These are phyloP conservation scores for Gynochthodes officinalis DNA, from an alignment of 257 asterid genomes.

Conservation along the genomic window DNA sequence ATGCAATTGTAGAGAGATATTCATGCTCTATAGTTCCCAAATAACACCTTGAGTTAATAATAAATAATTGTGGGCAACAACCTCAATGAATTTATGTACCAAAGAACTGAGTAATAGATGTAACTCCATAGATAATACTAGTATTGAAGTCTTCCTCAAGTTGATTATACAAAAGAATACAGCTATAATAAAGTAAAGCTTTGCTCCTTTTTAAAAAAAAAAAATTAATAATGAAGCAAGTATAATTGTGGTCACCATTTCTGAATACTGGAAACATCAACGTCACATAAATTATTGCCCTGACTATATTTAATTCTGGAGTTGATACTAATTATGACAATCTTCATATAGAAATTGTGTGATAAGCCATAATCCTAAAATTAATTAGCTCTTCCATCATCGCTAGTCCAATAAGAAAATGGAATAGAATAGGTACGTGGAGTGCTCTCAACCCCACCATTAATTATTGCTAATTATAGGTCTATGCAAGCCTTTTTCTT, in stretches of 20 bases:
- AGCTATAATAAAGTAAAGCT: constrained; percentile 1
- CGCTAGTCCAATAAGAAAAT: too few species aligned
- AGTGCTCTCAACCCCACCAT: not conserved
- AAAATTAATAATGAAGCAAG: too few species aligned
- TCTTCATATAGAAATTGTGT: not conserved
- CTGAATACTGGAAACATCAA: not conserved
- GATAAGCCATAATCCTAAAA: not conserved
- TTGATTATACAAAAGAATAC: constrained; percentile 1
- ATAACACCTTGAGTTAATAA: too few species aligned
- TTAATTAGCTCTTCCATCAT: not conserved
- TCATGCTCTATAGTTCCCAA: not conserved
- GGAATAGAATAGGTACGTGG: too few species aligned
- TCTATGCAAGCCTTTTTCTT: not conserved
- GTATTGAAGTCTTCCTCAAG: not conserved
- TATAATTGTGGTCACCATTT: not conserved
- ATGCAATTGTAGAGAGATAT: not conserved
- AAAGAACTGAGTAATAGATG: not conserved
- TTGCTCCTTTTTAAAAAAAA: not conserved
- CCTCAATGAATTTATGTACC: not conserved
- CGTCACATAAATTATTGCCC: not conserved
- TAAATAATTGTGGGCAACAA: not conserved
- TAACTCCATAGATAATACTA: not conserved
- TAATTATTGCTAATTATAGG: not conserved
- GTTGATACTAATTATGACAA: not conserved
- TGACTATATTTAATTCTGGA: not conserved